A percentile compares a stretch with the other conserved stretches of the same genome.
Evolutionary conservation across 2,329 filamentous ascomycete species (phyloP).

Genomic region (Aspergillus ochraceus): DNA sequence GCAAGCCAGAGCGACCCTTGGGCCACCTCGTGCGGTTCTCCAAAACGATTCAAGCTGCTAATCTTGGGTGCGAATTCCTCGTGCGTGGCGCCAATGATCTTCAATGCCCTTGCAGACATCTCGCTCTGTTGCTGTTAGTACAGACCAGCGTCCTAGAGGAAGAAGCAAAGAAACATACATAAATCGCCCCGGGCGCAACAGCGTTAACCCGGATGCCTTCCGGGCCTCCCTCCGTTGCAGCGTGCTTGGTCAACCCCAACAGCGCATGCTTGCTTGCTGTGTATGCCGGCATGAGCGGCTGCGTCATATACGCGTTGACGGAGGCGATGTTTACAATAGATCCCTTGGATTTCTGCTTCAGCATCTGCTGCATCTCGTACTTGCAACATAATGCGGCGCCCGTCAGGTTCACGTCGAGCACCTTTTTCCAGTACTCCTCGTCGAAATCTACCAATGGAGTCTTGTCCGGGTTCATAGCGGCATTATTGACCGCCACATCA

Average conservation of each 20-base stretch:
- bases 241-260: conserved; percentile 45
- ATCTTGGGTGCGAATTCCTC: conserved; percentile 20
- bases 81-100: conserved; percentile 18
- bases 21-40: conserved; percentile 30
- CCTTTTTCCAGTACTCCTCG: conserved; percentile 37
- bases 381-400: conserved; percentile 45
- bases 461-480: conserved; percentile 27
- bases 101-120: conserved; percentile 15
- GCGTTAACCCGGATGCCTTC: conserved; percentile 39
- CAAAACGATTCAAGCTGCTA: conserved; percentile 17
- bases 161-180: conserved; percentile 1
- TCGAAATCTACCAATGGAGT: conserved; percentile 35
- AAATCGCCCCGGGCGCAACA: conserved; percentile 23
- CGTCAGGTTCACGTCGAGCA: conserved; percentile 42
- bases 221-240: conserved; percentile 33
- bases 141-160: background rate
- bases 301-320: conserved; percentile 37
- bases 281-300: conserved; percentile 43
- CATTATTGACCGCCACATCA: conserved; percentile 47
- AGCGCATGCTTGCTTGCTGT: conserved; percentile 46
- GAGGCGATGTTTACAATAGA: conserved; percentile 47
- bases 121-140: conserved; percentile 11
- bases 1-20: conserved; percentile 37
- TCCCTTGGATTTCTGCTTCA: conserved; percentile 27
- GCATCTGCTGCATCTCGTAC: conserved; percentile 44